Evolutionary conservation across 352 stramenopile genomes (phyloP), one percentile per base, ranked within the genome.

Genomic region (Globisporangium rhizosaccharum): DNA sequence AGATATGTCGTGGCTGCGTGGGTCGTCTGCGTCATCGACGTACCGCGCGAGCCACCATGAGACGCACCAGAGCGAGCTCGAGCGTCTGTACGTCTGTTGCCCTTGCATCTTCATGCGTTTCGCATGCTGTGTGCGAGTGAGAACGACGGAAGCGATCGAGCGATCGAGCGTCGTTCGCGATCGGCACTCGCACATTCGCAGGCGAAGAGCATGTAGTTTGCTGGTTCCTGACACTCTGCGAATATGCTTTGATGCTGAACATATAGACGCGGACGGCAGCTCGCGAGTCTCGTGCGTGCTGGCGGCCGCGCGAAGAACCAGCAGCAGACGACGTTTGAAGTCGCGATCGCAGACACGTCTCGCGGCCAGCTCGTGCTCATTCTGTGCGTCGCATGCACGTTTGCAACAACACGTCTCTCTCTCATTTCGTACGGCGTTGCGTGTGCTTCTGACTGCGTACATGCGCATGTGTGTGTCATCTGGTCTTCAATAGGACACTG

Each of bases 261-360:
- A 37, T 50, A 36, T 57, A 94, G 85, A 42, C 73, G 82, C 61
- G 85, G 82, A 1, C 75, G 82, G 15, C 85, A 94, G 51, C 63
- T 94, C 17, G 79, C 85, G 57, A 94, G 85, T 57, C 75, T 94
- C 47, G 85, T 94, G 52, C 85, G 85, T 46, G 82, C 85, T 3
- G 85, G 85, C 44, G 82, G 76, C n/a, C 73, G 80, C 55, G 85
- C 85, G 37, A 91, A 88, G 70, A 91, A 94, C 68, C 82, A 89
- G 56, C 76, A 90, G 68, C 84, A 94, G 72, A 92, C 84, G 53
- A 88, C 63, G 54, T 94, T 94, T 56, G 85, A 94, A 52, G 82
- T 92, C 50, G 62, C 72, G 15, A 69, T 94, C 18, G 67, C 66
- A 0, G 76, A 92, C 44, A 90, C 83, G 15, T 36, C 75, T 41